A percentile compares a stretch with the other conserved stretches of the same genome.
Conservation (phyloP, 2,329 filamentous ascomycete species). For the Nothopassalora personata region DNA sequence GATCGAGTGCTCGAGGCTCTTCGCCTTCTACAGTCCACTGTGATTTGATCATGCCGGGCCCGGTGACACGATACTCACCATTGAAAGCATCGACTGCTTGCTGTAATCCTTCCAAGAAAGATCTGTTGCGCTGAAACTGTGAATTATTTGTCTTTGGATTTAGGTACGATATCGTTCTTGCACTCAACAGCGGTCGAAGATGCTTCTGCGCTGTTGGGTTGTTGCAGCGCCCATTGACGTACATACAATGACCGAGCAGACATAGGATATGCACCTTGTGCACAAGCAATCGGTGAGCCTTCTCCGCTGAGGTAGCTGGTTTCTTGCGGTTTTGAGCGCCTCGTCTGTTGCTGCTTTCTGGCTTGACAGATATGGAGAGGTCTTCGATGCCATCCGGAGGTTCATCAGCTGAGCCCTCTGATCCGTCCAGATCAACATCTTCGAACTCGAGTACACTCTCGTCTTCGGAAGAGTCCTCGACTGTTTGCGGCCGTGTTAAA, state of each 20-base stretch:
- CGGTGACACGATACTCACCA: constrained; percentile 64
- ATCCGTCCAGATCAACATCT: constrained; percentile 49
- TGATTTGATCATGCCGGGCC: constrained; percentile 63
- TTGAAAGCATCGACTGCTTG: constrained; percentile 63
- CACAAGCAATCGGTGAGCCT: constrained; percentile 61
- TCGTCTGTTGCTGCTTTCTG: constrained; percentile 23
- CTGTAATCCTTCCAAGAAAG: constrained; percentile 72
- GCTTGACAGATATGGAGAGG: constrained; percentile 39
- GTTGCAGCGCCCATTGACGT: constrained; percentile 85
- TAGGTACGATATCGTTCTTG: constrained; percentile 61
- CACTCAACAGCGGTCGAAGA: constrained; percentile 61
- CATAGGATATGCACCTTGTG: constrained; percentile 85
- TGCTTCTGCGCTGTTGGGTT: constrained; percentile 31
- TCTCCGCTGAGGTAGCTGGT: constrained; percentile 53
- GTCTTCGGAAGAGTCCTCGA: constrained; percentile 27
- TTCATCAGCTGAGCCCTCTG: constrained; percentile 19
- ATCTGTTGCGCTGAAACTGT: constrained; percentile 71
- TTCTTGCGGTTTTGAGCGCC: constrained; percentile 41
- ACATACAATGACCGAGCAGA: constrained; percentile 69
- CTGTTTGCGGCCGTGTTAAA: constrained; percentile 20
- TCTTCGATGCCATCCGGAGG: constrained; percentile 33
- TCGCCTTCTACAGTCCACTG: constrained; percentile 66
- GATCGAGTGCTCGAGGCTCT: constrained; percentile 10
- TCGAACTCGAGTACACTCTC: constrained; percentile 58
- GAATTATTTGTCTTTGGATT: constrained; percentile 62